Evolutionary conservation across 2,329 filamentous ascomycete species (phyloP).

Genomic region (Ophiognomonia clavigignenti-juglandacearum): DNA sequence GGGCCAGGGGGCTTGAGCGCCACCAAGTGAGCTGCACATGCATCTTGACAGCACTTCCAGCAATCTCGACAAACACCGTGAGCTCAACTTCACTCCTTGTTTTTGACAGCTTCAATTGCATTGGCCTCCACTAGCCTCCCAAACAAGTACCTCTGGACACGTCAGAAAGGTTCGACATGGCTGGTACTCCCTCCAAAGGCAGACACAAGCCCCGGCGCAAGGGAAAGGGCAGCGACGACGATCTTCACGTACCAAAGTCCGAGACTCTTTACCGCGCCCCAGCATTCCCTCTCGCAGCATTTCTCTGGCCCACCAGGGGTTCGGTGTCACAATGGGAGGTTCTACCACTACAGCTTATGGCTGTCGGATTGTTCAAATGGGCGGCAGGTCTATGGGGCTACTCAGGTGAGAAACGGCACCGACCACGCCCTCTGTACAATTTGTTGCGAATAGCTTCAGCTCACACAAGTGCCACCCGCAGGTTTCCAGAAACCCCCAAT

Average conservation of each 20-base stretch:
- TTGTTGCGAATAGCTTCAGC: background rate
- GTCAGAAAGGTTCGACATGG: conserved; percentile 32
- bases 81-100: background rate
- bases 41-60: conserved; percentile 2
- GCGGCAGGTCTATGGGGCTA: conserved; percentile 90
- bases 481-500: conserved; percentile 80
- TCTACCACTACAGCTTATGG: conserved; percentile 82
- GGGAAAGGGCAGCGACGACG: conserved; percentile 43
- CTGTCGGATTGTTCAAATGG: conserved; percentile 89
- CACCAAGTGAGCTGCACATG: too few relatives aligned
- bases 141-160: background rate
- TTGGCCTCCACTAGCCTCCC: background rate
- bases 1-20: conserved; percentile 7
- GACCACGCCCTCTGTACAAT: background rate
- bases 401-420: conserved; percentile 59
- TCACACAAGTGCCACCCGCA: conserved; percentile 26
- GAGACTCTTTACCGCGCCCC: conserved; percentile 54
- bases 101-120: background rate
- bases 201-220: conserved; percentile 58
- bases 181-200: conserved; percentile 39
- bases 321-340: conserved; percentile 88
- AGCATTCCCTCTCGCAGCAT: conserved; percentile 85
- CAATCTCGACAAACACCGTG: background rate
- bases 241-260: conserved; percentile 23
- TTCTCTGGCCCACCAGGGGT: conserved; percentile 86